Base-by-base conservation (phyloP, 2,329 filamentous ascomycete species). In the Botrytis elliptica region DNA sequence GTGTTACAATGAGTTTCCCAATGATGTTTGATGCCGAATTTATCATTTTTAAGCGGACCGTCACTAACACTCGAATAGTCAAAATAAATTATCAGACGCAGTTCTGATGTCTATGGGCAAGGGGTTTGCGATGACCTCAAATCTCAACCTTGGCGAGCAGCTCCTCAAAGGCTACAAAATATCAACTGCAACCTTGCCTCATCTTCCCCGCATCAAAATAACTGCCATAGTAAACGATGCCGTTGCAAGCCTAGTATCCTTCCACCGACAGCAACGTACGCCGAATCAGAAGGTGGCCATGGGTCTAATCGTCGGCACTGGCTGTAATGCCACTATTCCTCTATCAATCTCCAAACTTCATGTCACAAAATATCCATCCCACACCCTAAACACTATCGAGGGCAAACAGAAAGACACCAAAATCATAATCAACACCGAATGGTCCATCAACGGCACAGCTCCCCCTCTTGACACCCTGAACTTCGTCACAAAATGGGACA, bases 391-490 rank as follows among this genome's bases (percentile, higher is more conserved):
- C 74, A 38, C 57, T 3, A 20, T n/a, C 3, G 40, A 83, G 75
- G 81, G 29, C 29, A 65, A 52, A 25, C 83, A 73, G 81, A 52
- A 75, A 20, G 85, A 91, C 10, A 84, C 88, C n/a, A 90, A 89
- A 77, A 90, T 94, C 22, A 88, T 93, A 7, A 89, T 95, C 76
- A 95, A 95, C 80, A 95, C 93, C 0, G 93, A 96, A 82, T 95
- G 92, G 91, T 93, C 91, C 70, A 94, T 96, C 78, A 91, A 90
- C 40, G 93, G 93, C 10, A 89, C 92, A 3, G 90, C 89, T n/a
- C 85, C 86, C 10, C 91, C 93, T 0, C 83, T 95, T 71, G 85
- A 86, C 38, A 86, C 90, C 38, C 83, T 90, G 33, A 84, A 85
- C 1, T 85, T 95, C 66, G 88, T 93, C 70, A 94, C 88, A 16